These are phyloP conservation scores for Wickerhamiella musiphila DNA, from an alignment of 805 yeast species.

Conservation along the genomic window DNA sequence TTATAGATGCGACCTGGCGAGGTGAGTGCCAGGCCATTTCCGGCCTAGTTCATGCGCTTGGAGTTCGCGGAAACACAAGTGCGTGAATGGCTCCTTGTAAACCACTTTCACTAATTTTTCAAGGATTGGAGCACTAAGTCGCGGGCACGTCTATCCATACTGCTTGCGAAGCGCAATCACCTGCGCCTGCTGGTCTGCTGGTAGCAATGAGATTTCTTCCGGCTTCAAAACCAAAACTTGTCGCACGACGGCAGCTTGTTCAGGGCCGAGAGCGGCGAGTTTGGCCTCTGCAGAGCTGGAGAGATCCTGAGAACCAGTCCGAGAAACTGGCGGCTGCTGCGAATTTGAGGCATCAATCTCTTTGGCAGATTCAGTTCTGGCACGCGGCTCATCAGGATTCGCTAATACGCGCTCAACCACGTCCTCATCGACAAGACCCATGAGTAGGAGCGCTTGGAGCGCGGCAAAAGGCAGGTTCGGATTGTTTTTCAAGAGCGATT, in stretches of 20 bases:
- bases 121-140: too few relatives aligned
- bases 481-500: slow-evolving; percentile 39
- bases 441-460: slow-evolving; percentile 44
- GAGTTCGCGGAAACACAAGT: too few relatives aligned
- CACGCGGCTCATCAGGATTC: not conserved
- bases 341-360: slow-evolving; percentile 4
- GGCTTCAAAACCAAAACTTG: slow-evolving; percentile 34
- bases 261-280: slow-evolving; percentile 19
- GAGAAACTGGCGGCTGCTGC: slow-evolving; percentile 5
- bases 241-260: slow-evolving; percentile 30
- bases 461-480: slow-evolving; percentile 66
- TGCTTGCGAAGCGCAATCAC: slow-evolving; percentile 10
- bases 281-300: slow-evolving; percentile 1
- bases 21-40: too few relatives aligned
- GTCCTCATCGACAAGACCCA: slow-evolving; percentile 21
- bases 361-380: not conserved
- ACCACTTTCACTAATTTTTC: too few relatives aligned
- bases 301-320: slow-evolving; percentile 3
- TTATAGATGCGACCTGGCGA: too few relatives aligned
- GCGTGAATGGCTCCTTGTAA: too few relatives aligned
- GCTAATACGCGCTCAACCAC: slow-evolving; percentile 13
- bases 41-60: too few relatives aligned
- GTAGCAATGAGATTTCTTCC: slow-evolving; percentile 30
- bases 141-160: slow-evolving; percentile 9
- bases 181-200: slow-evolving; percentile 29